These are phyloP conservation scores for Pseudogymnoascus sp. DNA, from an alignment of 2,329 filamentous ascomycete genomes.

Conservation along the genomic window DNA sequence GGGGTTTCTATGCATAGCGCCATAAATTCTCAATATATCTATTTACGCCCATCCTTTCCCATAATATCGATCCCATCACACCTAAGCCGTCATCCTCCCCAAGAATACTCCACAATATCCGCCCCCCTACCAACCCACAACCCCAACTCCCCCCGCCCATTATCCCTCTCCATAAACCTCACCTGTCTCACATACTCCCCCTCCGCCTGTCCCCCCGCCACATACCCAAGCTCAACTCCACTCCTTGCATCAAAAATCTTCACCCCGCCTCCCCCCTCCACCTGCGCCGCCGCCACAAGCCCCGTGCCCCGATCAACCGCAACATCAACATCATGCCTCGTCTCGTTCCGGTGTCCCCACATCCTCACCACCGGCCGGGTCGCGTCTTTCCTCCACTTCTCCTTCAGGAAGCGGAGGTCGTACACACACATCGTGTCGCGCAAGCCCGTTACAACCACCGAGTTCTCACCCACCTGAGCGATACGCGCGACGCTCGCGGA, in stretches of 20 bases:
- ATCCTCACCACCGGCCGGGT: constrained; percentile 39
- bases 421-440: constrained; percentile 44
- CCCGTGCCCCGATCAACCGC: constrained; percentile 40
- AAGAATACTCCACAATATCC: not conserved
- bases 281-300: constrained; percentile 45
- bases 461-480: constrained; percentile 38
- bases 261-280: constrained; percentile 26
- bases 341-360: constrained; percentile 40
- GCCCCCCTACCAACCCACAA: not conserved
- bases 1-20: no score
- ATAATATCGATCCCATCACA: no score
- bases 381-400: constrained; percentile 11
- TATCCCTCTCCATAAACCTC: not conserved
- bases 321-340: constrained; percentile 41
- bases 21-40: no score
- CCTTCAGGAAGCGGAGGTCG: constrained; percentile 40
- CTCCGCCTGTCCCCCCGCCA: not conserved
- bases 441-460: constrained; percentile 46
- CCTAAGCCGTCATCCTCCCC: no score
- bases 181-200: not conserved
- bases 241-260: not conserved
- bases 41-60: no score
- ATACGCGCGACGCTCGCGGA: constrained; percentile 39
- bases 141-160: not conserved
- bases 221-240: not conserved